Evolutionary conservation across 2,329 filamentous ascomycete genomes (phyloP).

Genomic region (Fusarium denticulatum): DNA sequence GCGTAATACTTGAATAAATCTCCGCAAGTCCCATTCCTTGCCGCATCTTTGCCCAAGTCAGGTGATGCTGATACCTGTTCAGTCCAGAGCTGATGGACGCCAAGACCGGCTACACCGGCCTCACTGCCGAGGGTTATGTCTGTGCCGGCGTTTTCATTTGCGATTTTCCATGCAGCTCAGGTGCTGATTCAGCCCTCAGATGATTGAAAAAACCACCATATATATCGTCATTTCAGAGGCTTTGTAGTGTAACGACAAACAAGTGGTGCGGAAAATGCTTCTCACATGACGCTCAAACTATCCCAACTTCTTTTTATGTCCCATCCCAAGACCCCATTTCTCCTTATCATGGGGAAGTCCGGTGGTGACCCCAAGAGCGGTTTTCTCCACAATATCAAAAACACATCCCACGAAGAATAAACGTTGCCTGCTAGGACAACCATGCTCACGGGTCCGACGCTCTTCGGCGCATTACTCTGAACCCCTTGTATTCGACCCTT

Average conservation of each 20-base stretch:
- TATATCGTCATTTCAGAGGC: too few relatives aligned
- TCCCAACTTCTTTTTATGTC: neutral
- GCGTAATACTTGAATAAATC: neutral
- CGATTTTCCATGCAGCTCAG: too few relatives aligned
- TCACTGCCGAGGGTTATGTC: neutral
- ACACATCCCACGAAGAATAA: neutral
- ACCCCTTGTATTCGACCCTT: slow-evolving; percentile 1
- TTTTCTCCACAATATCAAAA: too few relatives aligned
- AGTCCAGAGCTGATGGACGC: neutral
- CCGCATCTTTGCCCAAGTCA: neutral
- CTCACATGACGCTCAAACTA: too few relatives aligned
- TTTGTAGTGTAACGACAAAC: neutral
- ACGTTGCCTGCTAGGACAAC: too few relatives aligned
- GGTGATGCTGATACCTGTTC: neutral
- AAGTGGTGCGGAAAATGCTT: too few relatives aligned
- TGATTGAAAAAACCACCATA: too few relatives aligned
- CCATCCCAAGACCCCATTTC: neutral
- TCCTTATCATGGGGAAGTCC: neutral
- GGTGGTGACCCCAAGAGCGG: neutral
- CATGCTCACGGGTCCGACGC: slow-evolving; percentile 11
- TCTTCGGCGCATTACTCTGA: slow-evolving; percentile 19
- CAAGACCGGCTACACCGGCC: neutral
- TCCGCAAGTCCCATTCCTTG: neutral
- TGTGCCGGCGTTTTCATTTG: neutral
- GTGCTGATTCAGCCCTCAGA: neutral